A percentile compares a stretch with the other conserved stretches of the same genome.
These are phyloP conservation scores for Geotrichum europaeum DNA, from an alignment of 1,139 yeast genomes.

Conservation along the genomic window DNA sequence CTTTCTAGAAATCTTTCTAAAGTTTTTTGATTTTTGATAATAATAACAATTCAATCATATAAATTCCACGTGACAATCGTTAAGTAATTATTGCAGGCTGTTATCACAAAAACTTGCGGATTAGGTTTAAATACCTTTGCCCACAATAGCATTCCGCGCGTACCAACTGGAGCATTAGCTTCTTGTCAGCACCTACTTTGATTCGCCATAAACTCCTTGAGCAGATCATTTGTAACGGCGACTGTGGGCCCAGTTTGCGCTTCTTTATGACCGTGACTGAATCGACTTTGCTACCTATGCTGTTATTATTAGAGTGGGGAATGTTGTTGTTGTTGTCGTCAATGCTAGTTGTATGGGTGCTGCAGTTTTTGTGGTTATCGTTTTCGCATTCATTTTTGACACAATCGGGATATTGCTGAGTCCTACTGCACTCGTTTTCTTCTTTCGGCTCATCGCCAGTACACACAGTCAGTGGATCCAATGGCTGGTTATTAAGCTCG, in stretches of 20 bases:
- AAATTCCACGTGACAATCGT: neutral
- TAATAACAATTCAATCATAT: too few species aligned
- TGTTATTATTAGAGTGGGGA: neutral
- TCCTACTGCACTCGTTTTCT: neutral
- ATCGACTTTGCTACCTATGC: neutral
- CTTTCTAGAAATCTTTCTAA: too few species aligned
- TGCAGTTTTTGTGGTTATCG: neutral
- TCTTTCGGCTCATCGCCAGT: neutral
- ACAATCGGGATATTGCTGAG: neutral
- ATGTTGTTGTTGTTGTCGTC: neutral
- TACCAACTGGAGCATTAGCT: constrained; percentile 7
- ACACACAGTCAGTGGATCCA: constrained; percentile 7
- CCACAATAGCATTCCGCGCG: constrained; percentile 15
- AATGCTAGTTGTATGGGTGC: neutral
- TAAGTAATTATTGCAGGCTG: neutral
- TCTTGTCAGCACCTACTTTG: neutral
- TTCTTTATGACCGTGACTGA: neutral
- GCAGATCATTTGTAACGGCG: constrained; percentile 15
- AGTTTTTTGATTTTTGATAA: too few species aligned
- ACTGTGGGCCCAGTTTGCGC: constrained; percentile 13
- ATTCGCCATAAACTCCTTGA: constrained; percentile 11
- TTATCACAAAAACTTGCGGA: constrained; percentile 2
- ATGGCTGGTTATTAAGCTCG: constrained; percentile 3
- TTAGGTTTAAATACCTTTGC: constrained; percentile 8
- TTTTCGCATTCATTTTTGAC: neutral